A percentile compares a stretch with the other conserved stretches of the same genome.
phyloP scores from a whole-genome alignment of 108 stramenopile genomes.

The Pseudonitzschia delicatissima region DNA sequence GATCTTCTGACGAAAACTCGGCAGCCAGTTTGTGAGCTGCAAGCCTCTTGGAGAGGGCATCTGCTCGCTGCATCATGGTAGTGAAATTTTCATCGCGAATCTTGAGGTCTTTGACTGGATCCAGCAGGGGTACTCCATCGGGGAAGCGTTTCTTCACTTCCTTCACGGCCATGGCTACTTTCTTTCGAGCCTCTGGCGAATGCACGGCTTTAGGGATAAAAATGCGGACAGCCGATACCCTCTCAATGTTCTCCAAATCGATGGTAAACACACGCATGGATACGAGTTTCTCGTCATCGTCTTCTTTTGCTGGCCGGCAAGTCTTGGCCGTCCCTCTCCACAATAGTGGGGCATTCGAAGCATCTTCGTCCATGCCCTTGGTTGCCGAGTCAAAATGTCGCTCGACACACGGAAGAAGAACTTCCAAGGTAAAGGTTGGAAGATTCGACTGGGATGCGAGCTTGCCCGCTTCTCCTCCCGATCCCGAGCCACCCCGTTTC shows the following conservation, averaged over 20 bases:
- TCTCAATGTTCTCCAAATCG: conserved; percentile 68
- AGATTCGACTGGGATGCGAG: conserved; percentile 45
- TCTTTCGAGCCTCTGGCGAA: conserved; percentile 54
- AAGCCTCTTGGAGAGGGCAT: conserved; percentile 60
- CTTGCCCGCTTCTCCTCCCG: conserved; percentile 68
- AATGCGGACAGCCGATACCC: conserved; percentile 83
- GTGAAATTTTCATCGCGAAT: conserved; percentile 75
- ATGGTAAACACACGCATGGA: conserved; percentile 79
- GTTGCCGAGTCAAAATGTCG: conserved; percentile 63
- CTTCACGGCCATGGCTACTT: conserved; percentile 57
- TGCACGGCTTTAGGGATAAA: conserved; percentile 71
- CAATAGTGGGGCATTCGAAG: conserved; percentile 57
- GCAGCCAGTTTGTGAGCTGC: conserved; percentile 44
- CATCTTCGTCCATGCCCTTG: conserved; percentile 60
- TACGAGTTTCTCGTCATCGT: conserved; percentile 53
- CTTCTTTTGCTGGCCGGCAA: conserved; percentile 56
- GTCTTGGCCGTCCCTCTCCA: conserved; percentile 67
- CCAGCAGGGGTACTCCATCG: conserved; percentile 84
- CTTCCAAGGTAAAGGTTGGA: conserved; percentile 71
- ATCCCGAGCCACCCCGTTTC: conserved; percentile 63
- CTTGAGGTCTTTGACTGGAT: conserved; percentile 89
- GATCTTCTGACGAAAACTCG: conserved; percentile 52
- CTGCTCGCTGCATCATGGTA: conserved; percentile 77
- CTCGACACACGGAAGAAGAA: conserved; percentile 77
- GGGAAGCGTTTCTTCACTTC: conserved; percentile 83